Evolutionary conservation across 345 rosid genomes (phyloP), one percentile per base, ranked within the genome.

Genomic region (Trapa incisa): DNA sequence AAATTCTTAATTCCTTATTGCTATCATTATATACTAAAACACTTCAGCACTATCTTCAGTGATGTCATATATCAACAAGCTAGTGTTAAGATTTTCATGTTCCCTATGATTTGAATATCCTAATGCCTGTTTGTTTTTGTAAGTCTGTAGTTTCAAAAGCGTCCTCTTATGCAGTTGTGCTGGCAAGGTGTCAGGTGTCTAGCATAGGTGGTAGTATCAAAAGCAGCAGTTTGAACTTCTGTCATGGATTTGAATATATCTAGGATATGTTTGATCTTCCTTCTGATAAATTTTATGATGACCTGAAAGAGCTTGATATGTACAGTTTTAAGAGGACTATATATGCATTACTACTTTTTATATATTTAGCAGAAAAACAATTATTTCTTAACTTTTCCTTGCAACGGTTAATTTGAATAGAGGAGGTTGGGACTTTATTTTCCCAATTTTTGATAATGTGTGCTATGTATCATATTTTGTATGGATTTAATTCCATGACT

Each of bases 151-250:
- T 75, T 47, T 71, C 69, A 72, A 65, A 71, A 71, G 65, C 67
- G 72, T 79, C 41, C 66, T 73, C 63, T 57, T 72, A 72, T 81
- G 84, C 73, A 81, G 80, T 76, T 67, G 48, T 65, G 75, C 75
- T 78, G 72, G 68, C 68, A 3, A 11, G 68, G 52, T 64, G 50
- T 64, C 41, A 11, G 68, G 52, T 64, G 50, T 64, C 41, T 38
- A 8, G 45, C 47, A 37, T 61, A 61, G 65, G 52, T 61, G 65
- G 32, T 41, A 45, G 29, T 56, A 29, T 12, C 35, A 3, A 68
- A 57, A 48, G 48, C 33, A 42, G 47, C 71, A 32, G 50, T 65
- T 37, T 41, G 37, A 17, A 42, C 16, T 15, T 39, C 47, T 43
- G 36, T 42, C 35, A 2, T 38, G 42, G 50, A 64, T 50, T 13